Evolutionary conservation across 2,329 filamentous ascomycete genomes (phyloP).

Genomic region (Fusarium musae): DNA sequence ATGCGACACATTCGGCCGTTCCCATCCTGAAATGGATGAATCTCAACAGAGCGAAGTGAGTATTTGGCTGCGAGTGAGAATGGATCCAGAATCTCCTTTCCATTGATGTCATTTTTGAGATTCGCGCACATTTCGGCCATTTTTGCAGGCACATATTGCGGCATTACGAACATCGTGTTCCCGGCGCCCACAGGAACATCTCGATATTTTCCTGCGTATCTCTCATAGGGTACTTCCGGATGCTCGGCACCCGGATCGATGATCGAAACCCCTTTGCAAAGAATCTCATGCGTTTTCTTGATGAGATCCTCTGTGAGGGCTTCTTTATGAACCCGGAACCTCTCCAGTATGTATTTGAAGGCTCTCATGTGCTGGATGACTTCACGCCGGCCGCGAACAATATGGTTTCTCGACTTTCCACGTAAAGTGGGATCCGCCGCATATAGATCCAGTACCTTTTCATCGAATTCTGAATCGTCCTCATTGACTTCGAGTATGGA

Average conservation of each 20-base stretch:
- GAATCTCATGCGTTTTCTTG: conserved; percentile 32
- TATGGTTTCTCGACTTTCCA: not conserved
- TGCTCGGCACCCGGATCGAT: not conserved
- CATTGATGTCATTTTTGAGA: conserved; percentile 30
- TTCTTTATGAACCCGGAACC: conserved; percentile 1
- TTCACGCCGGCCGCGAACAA: conserved; percentile 31
- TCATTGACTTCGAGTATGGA: not conserved
- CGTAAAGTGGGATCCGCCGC: not conserved
- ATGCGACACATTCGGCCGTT: conserved; percentile 53
- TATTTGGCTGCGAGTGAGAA: conserved; percentile 47
- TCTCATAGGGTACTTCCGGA: not conserved
- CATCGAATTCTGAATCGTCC: not conserved
- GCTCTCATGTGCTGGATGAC: conserved; percentile 40
- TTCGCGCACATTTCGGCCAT: conserved; percentile 44
- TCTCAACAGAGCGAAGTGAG: conserved; percentile 48
- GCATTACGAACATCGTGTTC: conserved; percentile 42
- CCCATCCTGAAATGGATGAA: conserved; percentile 54
- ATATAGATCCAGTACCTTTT: not conserved
- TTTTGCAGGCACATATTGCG: conserved; percentile 37
- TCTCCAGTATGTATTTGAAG: conserved; percentile 29
- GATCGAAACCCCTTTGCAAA: conserved; percentile 15
- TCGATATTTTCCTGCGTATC: conserved; percentile 45
- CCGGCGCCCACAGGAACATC: conserved; percentile 40
- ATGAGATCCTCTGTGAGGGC: conserved; percentile 35
- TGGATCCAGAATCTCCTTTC: conserved; percentile 38